phyloP scores from a whole-genome alignment of 176 grass and related monocot genomes.

The Zea luxurians region DNA sequence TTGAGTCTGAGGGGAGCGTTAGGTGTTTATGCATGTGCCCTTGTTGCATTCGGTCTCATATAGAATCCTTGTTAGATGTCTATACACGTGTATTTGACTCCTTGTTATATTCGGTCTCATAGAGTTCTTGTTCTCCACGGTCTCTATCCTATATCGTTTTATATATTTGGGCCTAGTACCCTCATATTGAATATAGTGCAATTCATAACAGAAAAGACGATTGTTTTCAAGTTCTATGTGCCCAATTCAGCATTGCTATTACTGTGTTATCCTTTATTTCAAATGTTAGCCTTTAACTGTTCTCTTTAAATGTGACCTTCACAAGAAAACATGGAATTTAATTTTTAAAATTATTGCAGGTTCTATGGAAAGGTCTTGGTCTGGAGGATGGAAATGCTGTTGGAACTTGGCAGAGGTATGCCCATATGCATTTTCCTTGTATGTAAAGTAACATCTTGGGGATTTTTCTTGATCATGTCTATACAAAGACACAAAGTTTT shows the following conservation, averaged over 20 bases:
- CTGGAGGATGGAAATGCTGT: conserved; percentile 59
- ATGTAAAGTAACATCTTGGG: neutral
- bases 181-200: too few species aligned
- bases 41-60: too few species aligned
- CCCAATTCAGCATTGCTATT: neutral
- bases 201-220: neutral
- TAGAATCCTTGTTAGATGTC: too few species aligned
- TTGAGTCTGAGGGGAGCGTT: too few species aligned
- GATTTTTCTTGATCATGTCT: neutral
- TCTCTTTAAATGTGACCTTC: neutral
- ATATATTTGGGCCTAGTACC: too few species aligned
- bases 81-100: too few species aligned
- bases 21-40: too few species aligned
- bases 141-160: too few species aligned
- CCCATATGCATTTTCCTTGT: neutral
- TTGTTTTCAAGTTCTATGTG: neutral
- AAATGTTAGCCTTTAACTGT: neutral
- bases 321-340: neutral
- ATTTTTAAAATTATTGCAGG: conserved; percentile 42
- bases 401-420: conserved; percentile 78
- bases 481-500: neutral
- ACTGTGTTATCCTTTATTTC: conserved; percentile 17
- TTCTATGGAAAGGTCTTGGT: conserved; percentile 95
- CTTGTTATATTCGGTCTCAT: too few species aligned
- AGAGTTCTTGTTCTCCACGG: too few species aligned